Base-by-base conservation (phyloP, 768 basidiomycete genomes). In the Myochromella boudieri region DNA sequence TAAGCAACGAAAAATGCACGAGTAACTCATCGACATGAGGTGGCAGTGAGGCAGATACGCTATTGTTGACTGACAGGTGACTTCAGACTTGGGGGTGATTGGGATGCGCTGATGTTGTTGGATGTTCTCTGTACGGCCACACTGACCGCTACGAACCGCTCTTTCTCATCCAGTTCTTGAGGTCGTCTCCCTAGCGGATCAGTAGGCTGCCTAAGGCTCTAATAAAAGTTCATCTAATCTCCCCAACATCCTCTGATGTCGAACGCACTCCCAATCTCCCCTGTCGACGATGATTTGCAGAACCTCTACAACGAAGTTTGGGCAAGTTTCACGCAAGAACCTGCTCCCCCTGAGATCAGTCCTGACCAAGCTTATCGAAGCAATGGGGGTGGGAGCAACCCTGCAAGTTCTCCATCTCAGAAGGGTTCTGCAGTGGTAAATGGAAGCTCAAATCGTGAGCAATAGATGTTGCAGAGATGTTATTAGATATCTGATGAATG, bases 261-360 rank as follows among this genome's bases (percentile, higher is more conserved):
- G 72, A 74, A 48, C 78, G 37, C 42, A 34, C 59, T 58, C 34
- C 63, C 68, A 29, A 52, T 51, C 34, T 67, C 72, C 39, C 79
- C 83, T 3, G 77, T 78, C 29, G 87, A 88, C 51, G 81, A 82
- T 56, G 86, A 88, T 59, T 74, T 89, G 4, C 83, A 87, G 55
- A 74, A 76, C 46, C 76, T 90, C 34, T 90, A 88, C 64, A 78
- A 87, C 52, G 83, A 87, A 62, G 86, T 89, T 17, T 83, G 84
- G 71, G 79, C 78, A 36, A 79, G 78, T 22, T 89, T 86, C 56
- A 65, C 73, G 24, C 81, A 85, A 6, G 74, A 74, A 21, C 48
- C 44, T 6, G 50, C 61, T 25, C 49, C 66, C 26, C 59, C 62
- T 28, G 69, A 71, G 37, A 59, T 57, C 24, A 63, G 71, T 52